Evolutionary conservation across 495 filamentous ascomycete species (phyloP).

Genomic region (Achaetomiella virescens): DNA sequence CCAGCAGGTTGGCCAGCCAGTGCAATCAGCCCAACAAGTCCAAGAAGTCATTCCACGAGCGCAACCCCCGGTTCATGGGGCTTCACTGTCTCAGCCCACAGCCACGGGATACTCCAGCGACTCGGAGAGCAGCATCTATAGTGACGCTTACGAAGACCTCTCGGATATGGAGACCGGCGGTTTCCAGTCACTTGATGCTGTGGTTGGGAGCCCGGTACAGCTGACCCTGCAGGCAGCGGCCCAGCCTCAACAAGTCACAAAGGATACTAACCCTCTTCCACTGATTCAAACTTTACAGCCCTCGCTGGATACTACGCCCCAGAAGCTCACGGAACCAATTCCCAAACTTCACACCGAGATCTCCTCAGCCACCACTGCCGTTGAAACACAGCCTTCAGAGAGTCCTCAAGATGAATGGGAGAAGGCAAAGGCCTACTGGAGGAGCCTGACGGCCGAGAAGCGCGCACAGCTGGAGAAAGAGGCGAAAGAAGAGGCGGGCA

Average conservation of each 20-base stretch:
- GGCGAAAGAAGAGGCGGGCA: slow-evolving; percentile 43
- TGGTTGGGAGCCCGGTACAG: slow-evolving; percentile 56
- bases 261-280: neutral
- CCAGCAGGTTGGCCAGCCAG: neutral
- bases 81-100: too few relatives aligned
- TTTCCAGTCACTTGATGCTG: slow-evolving; percentile 78
- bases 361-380: slow-evolving; percentile 12
- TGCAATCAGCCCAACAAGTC: too few relatives aligned
- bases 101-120: slow-evolving; percentile 23
- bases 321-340: neutral
- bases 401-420: slow-evolving; percentile 50
- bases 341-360: slow-evolving; percentile 6
- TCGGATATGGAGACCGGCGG: slow-evolving; percentile 62
- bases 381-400: slow-evolving; percentile 12
- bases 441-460: slow-evolving; percentile 51
- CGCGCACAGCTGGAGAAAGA: slow-evolving; percentile 52
- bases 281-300: neutral
- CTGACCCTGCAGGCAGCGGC: neutral
- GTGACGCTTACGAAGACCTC: slow-evolving; percentile 78
- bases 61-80: neutral
- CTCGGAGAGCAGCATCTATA: slow-evolving; percentile 62
- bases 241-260: neutral
- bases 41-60: neutral
- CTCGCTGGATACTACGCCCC: neutral
- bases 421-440: slow-evolving; percentile 58